These are phyloP conservation scores for Cladophialophora yegresii DNA, from an alignment of 2,329 filamentous ascomycete genomes.

Conservation along the genomic window DNA sequence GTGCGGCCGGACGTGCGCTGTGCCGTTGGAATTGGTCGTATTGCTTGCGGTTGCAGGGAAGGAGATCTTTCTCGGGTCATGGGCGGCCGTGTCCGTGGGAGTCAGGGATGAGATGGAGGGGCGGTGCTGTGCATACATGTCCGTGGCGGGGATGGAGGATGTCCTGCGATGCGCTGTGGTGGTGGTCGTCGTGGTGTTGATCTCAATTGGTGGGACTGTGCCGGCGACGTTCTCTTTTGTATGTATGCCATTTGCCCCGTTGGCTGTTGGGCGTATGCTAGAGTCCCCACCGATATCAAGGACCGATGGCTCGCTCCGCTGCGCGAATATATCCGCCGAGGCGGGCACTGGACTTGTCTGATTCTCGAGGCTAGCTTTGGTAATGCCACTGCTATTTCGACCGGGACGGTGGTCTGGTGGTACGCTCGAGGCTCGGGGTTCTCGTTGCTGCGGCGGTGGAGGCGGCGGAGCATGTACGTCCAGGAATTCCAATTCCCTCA, in stretches of 20 bases:
- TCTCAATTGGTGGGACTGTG: background rate
- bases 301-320: background rate
- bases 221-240: background rate
- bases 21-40: background rate
- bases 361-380: background rate
- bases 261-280: background rate
- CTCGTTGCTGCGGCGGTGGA: slow-evolving; percentile 43
- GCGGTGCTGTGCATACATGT: slow-evolving; percentile 11
- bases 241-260: background rate
- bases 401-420: background rate
- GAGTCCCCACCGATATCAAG: background rate
- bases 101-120: slow-evolving; percentile 3
- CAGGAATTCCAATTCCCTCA: slow-evolving; percentile 62
- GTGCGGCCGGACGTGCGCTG: background rate
- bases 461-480: slow-evolving; percentile 55
- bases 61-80: slow-evolving; percentile 1
- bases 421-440: background rate
- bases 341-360: slow-evolving; percentile 3
- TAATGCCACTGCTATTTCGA: slow-evolving; percentile 1
- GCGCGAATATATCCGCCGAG: slow-evolving; percentile 7
- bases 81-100: background rate
- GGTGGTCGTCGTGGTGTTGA: background rate
- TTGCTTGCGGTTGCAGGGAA: too few relatives aligned
- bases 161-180: background rate
- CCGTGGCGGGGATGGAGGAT: slow-evolving; percentile 8